Base-by-base conservation (phyloP, 257 asterid genomes). In the Przewalskia tangutica region DNA sequence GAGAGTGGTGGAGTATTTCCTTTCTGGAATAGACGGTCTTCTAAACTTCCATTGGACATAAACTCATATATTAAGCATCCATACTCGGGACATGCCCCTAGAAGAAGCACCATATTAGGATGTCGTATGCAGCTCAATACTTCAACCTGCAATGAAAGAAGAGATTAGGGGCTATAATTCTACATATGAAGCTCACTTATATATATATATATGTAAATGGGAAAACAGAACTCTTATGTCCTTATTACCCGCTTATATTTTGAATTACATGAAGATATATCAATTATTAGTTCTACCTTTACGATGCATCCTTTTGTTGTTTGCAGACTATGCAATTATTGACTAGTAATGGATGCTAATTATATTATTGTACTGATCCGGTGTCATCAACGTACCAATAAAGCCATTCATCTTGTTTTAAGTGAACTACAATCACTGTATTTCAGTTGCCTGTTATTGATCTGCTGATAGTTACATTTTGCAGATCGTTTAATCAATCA, bases 1-100 rank as follows among this genome's bases (percentile, higher is more conserved):
- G 98, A 86, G 38, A 95, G 75, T 6, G 98, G 88, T 42, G 94
- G 97, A 55, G 89, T 87, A 67, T 90, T 92, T 4, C 94, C 98
- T 40, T 83, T 90, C 56, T 82, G 88, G 86, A 92, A 87, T 60
- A 95, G 86, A 58, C 97, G 87, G 85, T 95, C 98, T 84, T 95
- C 98, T 84, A 95, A 88, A 91, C 98, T 95, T 56, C 98, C 98
- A 17, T 86, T 91, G 55, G 95, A 91, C 98, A 95, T 91, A 65
- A 88, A 90, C 84, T 95, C 98, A 18, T 95, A 95, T 6, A 95
- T 98, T 83, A 95, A 83, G 90, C 98, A 95, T 7, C 98, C 98
- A 76, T 95, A 95, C 84, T 95, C 98, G 1, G 98, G 98, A 65
- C 98, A 95, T 27, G 98, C 98, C 17, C 98, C 98, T 67, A 95